Evolutionary conservation across 1,284 basidiomycete genomes (phyloP).

Genomic region (Heterobasidion irregulare): DNA sequence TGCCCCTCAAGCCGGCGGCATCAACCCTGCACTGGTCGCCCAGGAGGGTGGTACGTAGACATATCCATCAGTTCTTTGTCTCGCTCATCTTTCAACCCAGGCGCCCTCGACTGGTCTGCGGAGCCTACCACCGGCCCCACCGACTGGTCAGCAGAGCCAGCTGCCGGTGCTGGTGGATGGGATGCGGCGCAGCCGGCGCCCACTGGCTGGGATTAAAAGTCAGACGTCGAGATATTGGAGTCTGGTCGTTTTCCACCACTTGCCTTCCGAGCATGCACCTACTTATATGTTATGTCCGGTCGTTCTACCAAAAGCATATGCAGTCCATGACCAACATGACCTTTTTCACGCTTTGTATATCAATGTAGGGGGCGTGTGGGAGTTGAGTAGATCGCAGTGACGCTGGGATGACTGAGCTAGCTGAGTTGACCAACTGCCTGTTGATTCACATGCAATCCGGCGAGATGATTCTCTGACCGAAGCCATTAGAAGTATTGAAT

Average conservation of each 20-base stretch:
- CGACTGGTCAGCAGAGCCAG: constrained; percentile 84
- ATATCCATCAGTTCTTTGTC: not conserved
- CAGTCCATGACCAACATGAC: constrained; percentile 16
- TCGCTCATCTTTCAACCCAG: constrained; percentile 25
- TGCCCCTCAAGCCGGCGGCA: constrained; percentile 56
- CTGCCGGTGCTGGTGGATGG: constrained; percentile 42
- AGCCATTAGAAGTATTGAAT: no score
- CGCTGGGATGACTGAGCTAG: no score
- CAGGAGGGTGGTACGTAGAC: constrained; percentile 43
- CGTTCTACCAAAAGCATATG: constrained; percentile 17
- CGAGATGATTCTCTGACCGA: no score
- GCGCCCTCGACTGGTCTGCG: constrained; percentile 81
- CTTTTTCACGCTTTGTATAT: not conserved
- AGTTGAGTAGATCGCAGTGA: no score
- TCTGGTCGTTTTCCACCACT: constrained; percentile 6
- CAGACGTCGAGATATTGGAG: constrained; percentile 2
- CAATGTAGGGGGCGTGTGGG: not conserved
- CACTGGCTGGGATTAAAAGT: constrained; percentile 57
- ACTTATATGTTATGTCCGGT: constrained; percentile 11
- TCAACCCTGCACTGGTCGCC: constrained; percentile 74
- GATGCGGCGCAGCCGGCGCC: constrained; percentile 30
- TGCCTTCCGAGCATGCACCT: constrained; percentile 12
- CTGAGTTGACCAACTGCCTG: no score
- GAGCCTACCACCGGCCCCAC: constrained; percentile 48
- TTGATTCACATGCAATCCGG: no score